A percentile compares a stretch with the other conserved stretches of the same genome.
Conservation (phyloP, 78 protist species). For the Protostelium mycophagum region DNA sequence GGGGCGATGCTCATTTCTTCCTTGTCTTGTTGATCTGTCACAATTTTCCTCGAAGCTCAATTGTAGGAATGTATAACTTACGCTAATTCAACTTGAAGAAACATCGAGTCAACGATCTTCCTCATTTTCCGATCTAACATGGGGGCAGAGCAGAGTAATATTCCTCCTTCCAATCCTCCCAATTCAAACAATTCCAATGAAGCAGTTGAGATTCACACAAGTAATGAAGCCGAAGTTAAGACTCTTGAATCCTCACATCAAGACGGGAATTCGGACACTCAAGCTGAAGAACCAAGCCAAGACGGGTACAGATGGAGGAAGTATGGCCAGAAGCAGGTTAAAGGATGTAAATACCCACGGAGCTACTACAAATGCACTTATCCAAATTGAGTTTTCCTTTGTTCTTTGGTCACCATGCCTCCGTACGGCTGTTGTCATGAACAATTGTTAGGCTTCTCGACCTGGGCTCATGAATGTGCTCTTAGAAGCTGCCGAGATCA, state of each 20-base stretch:
- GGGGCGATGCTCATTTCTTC: neutral
- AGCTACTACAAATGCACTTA: neutral
- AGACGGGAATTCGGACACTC: neutral
- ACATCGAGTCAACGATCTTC: neutral
- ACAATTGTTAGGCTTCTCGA: no score
- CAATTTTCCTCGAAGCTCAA: neutral
- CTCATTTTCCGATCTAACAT: neutral
- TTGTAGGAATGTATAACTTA: neutral
- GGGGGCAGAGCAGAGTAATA: neutral
- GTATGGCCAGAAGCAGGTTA: neutral
- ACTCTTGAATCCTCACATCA: no score
- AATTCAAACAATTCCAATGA: neutral
- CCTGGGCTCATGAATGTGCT: no score
- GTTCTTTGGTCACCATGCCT: neutral
- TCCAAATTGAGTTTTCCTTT: neutral
- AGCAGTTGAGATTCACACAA: neutral
- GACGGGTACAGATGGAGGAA: neutral
- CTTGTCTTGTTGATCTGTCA: neutral
- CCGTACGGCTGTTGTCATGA: neutral
- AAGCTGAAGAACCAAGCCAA: neutral
- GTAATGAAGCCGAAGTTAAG: no score
- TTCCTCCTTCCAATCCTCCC: neutral
- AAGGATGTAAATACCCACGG: neutral
- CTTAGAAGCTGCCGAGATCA: no score
- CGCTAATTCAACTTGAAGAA: neutral